Evolutionary conservation across 2,329 filamentous ascomycete genomes (phyloP).

Genomic region (Trichoderma hamatum): DNA sequence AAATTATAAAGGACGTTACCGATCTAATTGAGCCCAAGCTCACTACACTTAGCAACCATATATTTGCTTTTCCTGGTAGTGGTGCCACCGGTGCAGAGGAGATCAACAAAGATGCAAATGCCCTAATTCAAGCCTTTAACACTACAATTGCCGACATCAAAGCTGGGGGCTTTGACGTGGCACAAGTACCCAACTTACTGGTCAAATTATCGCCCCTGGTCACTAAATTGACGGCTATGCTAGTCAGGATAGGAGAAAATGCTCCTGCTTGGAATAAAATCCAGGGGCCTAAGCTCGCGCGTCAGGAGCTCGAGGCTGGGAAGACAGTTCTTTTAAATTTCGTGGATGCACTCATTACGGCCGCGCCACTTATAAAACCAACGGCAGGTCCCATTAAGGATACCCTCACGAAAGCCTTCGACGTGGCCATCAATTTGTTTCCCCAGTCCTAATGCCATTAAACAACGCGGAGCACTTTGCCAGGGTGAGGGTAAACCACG

Average conservation of each 20-base stretch:
- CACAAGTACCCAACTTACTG: fast-evolving
- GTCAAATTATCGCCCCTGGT: too few relatives aligned
- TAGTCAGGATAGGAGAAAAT: too few relatives aligned
- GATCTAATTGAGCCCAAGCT: too few relatives aligned
- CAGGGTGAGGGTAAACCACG: too few relatives aligned
- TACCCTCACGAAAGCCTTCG: background rate
- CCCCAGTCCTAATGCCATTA: background rate
- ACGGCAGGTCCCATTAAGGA: background rate
- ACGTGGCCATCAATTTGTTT: background rate
- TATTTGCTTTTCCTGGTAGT: background rate
- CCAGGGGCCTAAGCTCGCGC: background rate
- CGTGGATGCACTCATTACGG: background rate
- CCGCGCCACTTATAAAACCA: background rate
- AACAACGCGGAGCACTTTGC: background rate
- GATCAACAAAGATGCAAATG: background rate
- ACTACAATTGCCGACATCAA: background rate
- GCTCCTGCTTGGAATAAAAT: background rate
- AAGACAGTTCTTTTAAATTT: background rate
- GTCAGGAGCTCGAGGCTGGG: background rate
- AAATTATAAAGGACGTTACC: too few relatives aligned
- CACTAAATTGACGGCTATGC: too few relatives aligned
- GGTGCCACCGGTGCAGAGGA: background rate
- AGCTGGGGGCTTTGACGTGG: background rate
- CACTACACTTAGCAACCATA: background rate
- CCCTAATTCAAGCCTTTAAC: background rate